These are phyloP conservation scores for Serendipita indica DNA, from an alignment of 768 basidiomycete species.

Conservation along the genomic window DNA sequence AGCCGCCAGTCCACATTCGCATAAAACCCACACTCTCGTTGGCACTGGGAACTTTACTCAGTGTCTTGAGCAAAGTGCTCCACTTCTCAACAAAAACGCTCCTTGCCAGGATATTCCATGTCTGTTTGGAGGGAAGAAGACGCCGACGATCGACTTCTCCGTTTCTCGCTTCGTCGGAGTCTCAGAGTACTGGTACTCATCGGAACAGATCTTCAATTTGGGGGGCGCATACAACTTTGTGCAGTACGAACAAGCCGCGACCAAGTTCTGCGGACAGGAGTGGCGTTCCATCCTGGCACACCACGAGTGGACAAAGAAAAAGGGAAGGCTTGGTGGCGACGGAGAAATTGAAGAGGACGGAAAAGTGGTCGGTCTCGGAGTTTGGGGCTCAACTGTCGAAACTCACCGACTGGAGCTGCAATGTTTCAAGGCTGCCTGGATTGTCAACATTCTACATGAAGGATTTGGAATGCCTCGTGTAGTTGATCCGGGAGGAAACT, in stretches of 20 bases:
- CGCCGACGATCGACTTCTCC: conserved; percentile 86
- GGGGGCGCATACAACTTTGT: conserved; percentile 94
- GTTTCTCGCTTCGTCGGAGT: conserved; percentile 92
- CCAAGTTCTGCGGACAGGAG: conserved; percentile 61
- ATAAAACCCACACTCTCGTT: conserved; percentile 43
- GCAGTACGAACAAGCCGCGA: conserved; percentile 87
- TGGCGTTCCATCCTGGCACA: conserved; percentile 65
- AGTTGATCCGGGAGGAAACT: conserved; percentile 70
- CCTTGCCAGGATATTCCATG: conserved; percentile 78
- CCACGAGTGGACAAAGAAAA: conserved; percentile 38
- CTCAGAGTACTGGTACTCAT: conserved; percentile 99
- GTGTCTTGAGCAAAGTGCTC: conserved; percentile 56
- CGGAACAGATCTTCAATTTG: conserved; percentile 88
- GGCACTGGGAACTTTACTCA: conserved; percentile 86
- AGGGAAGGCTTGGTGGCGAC: conserved; percentile 43
- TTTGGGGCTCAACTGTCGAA: conserved; percentile 65
- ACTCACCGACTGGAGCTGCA: conserved; percentile 84
- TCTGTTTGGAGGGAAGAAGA: conserved; percentile 87
- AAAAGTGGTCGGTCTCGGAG: conserved; percentile 43
- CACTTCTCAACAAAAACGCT: conserved; percentile 69
- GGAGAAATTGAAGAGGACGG: conserved; percentile 50
- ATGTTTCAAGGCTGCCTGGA: conserved; percentile 99
- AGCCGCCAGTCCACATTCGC: conserved; percentile 29
- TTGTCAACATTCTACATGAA: conserved; percentile 89
- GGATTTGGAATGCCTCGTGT: conserved; percentile 91